These are phyloP conservation scores for Yamadazyma taylorii DNA, from an alignment of 1,139 yeast genomes.

Conservation along the genomic window DNA sequence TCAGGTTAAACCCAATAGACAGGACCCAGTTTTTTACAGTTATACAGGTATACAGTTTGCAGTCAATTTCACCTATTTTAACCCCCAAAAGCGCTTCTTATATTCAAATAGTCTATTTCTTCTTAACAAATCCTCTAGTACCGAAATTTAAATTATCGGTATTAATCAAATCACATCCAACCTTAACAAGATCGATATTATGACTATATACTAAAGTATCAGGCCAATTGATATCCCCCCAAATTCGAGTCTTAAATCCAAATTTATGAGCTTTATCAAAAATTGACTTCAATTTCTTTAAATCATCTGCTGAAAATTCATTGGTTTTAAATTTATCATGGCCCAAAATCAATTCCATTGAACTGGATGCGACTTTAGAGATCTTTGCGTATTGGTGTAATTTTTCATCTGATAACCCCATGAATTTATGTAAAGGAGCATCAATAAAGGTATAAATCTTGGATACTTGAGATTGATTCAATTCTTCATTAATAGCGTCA, in stretches of 20 bases:
- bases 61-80: no score
- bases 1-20: no score
- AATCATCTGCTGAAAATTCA: constrained; percentile 24
- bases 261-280: constrained; percentile 36
- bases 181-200: constrained; percentile 24
- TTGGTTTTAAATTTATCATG: constrained; percentile 15
- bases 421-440: constrained; percentile 35
- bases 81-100: background rate
- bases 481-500: constrained; percentile 25
- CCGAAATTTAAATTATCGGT: constrained; percentile 33
- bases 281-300: constrained; percentile 17
- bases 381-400: constrained; percentile 24
- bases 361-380: constrained; percentile 38
- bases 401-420: constrained; percentile 15
- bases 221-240: constrained; percentile 50
- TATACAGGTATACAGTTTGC: no score
- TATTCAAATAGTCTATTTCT: background rate
- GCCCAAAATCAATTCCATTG: constrained; percentile 33
- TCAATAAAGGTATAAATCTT: constrained; percentile 39
- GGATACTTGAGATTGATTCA: constrained; percentile 1
- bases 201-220: constrained; percentile 28
- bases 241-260: constrained; percentile 40
- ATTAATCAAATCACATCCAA: constrained; percentile 42
- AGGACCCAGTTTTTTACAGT: no score
- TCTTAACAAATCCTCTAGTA: background rate